Conservation (phyloP, 139 green algal genomes). For the Closterium sp. region DNA sequence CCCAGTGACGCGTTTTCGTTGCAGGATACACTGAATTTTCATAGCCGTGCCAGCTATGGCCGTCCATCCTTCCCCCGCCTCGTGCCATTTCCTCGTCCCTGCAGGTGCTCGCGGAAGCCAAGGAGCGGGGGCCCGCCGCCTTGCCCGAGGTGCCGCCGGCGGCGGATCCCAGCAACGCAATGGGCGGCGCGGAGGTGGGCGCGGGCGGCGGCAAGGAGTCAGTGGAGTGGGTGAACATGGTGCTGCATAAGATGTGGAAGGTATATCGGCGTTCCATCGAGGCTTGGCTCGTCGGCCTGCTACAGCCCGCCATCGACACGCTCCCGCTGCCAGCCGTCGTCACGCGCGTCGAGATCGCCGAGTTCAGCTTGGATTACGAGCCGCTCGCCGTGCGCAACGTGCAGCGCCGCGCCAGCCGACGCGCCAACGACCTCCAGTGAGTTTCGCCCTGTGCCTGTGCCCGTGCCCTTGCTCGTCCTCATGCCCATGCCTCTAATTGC, state of each 20-base stretch:
- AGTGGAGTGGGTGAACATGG: slow-evolving; percentile 54
- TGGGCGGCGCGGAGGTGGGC: neutral
- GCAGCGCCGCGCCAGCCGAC: slow-evolving; percentile 72
- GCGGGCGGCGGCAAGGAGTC: slow-evolving; percentile 37
- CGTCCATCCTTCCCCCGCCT: too few relatives aligned
- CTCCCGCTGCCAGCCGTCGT: slow-evolving; percentile 61
- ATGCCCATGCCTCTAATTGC: neutral
- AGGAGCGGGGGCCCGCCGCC: slow-evolving; percentile 4
- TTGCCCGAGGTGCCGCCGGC: neutral
- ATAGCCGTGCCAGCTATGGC: too few relatives aligned
- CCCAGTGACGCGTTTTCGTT: too few relatives aligned
- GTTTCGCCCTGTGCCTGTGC: neutral
- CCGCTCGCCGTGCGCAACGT: slow-evolving; percentile 89
- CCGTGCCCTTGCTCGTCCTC: neutral
- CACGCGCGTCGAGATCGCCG: slow-evolving; percentile 80
- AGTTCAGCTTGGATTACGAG: slow-evolving; percentile 94
- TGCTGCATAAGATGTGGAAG: slow-evolving; percentile 73
- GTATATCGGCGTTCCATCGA: slow-evolving; percentile 92
- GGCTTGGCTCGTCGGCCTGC: slow-evolving; percentile 83
- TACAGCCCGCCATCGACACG: slow-evolving; percentile 91
- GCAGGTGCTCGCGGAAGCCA: neutral
- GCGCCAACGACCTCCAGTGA: slow-evolving; percentile 47
- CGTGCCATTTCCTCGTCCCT: neutral
- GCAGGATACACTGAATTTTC: too few relatives aligned
- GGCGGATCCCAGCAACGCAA: neutral